Percentiles rank a stretch among this genome's conserved stretches.
Conservation (phyloP, 2,329 filamentous ascomycete species). For the Karstenula rhodostoma region DNA sequence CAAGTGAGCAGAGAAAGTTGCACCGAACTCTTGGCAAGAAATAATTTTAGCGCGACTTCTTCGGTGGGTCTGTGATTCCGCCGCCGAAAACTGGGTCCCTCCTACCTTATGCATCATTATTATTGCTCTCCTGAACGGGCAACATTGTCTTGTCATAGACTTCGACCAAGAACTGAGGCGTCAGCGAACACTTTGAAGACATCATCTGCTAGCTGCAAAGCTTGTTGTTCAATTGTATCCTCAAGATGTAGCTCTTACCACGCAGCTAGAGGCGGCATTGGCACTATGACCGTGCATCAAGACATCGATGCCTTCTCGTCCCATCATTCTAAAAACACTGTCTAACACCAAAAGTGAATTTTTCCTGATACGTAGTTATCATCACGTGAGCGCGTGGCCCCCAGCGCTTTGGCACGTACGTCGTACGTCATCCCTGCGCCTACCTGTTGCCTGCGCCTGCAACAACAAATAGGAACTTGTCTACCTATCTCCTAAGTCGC, state of each 20-base stretch:
- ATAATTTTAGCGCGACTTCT: conserved; percentile 23
- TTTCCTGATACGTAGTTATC: not conserved
- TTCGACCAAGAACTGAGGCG: not conserved
- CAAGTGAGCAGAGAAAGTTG: conserved; percentile 22
- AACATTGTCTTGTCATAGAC: not conserved
- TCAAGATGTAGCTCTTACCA: not conserved
- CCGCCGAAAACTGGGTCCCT: not conserved
- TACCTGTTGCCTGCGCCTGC: not conserved
- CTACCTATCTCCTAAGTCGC: not conserved
- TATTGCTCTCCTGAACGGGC: not conserved
- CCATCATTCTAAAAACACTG: not conserved
- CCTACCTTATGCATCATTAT: not conserved
- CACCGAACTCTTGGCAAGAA: conserved; percentile 21
- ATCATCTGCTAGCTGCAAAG: too few species aligned
- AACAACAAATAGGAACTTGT: not conserved
- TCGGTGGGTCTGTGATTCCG: not conserved
- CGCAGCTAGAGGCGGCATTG: not conserved
- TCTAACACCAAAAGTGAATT: not conserved
- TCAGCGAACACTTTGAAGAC: not conserved
- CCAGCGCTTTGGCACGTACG: not conserved
- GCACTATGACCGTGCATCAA: not conserved
- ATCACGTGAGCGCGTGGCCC: not conserved
- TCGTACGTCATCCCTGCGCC: not conserved
- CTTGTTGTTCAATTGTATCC: not conserved
- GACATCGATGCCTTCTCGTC: not conserved